These are phyloP conservation scores for Trichosanthes truncata DNA, from an alignment of 306 rosid species.

Conservation along the genomic window DNA sequence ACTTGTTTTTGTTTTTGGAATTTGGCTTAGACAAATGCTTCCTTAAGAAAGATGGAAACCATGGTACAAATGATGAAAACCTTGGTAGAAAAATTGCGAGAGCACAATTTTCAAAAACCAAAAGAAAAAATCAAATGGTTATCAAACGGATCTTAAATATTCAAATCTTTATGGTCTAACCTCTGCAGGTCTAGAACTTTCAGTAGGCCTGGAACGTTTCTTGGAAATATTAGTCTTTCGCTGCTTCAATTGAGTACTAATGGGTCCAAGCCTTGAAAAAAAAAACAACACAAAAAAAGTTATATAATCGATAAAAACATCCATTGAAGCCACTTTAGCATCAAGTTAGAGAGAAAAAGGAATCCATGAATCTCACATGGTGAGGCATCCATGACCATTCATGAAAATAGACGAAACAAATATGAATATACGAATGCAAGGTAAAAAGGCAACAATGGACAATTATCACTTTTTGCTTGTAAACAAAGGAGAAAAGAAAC, in stretches of 20 bases:
- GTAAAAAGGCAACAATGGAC: not conserved
- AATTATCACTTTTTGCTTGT: not conserved
- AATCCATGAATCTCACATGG: slow-evolving; percentile 41
- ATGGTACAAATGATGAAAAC: too few relatives aligned
- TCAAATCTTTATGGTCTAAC: slow-evolving; percentile 17
- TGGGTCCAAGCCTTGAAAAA: slow-evolving; percentile 67
- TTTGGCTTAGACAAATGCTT: too few relatives aligned
- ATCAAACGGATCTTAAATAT: not conserved
- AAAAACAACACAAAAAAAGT: too few relatives aligned
- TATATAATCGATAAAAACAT: not conserved
- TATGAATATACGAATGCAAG: not conserved
- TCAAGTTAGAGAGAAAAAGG: not conserved
- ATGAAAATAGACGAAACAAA: slow-evolving; percentile 40
- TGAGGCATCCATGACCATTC: slow-evolving; percentile 44
- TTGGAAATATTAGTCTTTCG: slow-evolving; percentile 28
- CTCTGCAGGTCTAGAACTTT: slow-evolving; percentile 53
- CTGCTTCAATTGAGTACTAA: slow-evolving; percentile 54
- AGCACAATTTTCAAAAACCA: too few relatives aligned
- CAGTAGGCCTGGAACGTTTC: slow-evolving; percentile 28
- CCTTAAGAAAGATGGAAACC: too few relatives aligned
- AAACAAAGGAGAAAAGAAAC: not conserved
- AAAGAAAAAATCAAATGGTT: too few relatives aligned
- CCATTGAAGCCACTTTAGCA: not conserved
- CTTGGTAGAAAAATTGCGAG: too few relatives aligned
- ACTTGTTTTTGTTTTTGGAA: too few relatives aligned